Evolutionary conservation across 2,329 filamentous ascomycete genomes (phyloP), one percentile per base, ranked within the genome.

Genomic region (Nectriaceae sp.): DNA sequence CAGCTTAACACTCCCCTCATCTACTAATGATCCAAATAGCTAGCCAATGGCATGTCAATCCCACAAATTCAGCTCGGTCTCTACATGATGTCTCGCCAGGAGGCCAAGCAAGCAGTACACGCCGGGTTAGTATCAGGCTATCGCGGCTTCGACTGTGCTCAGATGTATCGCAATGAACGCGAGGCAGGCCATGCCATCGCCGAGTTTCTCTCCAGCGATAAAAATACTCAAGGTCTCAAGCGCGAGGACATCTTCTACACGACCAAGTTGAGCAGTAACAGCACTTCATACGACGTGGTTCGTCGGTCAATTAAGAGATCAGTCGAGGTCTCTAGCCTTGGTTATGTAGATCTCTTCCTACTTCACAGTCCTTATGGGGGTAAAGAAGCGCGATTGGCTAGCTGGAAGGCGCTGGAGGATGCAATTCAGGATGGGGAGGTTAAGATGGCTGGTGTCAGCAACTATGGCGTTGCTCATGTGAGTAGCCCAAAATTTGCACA

Each of bases 301-400:
- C 79, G 85, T 42, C 73, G 71, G 51, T 84, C 86, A 0, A 89
- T 94, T 54, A 81, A 76, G 52, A 66, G 80, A 63, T 87, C 82
- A 22, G 75, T 91, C 4, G 76, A 82, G 40, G 78, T 79, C 47
- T 84, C 82, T 20, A 86, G 83, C 0, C 70, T 92, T 22, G 87
- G 83, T 1, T 91, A 92, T 65, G 82, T 93, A 47, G 89, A 94
- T 62, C 67, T 94, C 38, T 92, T 93, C 66, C 73, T 95, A 11
- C 73, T 94, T 46, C 90, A 94, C 63, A 88, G 84, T 40, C 90
- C 89, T 0, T 90, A 90, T 58, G 89, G 89, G 5, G 89, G 89
- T 1, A 83, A 76, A 60, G 68, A 79, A 58, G 84, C 82, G 6
- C 76, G 89, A 4, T 66, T 88, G 43, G 84, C 87, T 31, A 89